Conservation (phyloP, 805 yeast genomes). For the Pichia nanzhaoensis region DNA sequence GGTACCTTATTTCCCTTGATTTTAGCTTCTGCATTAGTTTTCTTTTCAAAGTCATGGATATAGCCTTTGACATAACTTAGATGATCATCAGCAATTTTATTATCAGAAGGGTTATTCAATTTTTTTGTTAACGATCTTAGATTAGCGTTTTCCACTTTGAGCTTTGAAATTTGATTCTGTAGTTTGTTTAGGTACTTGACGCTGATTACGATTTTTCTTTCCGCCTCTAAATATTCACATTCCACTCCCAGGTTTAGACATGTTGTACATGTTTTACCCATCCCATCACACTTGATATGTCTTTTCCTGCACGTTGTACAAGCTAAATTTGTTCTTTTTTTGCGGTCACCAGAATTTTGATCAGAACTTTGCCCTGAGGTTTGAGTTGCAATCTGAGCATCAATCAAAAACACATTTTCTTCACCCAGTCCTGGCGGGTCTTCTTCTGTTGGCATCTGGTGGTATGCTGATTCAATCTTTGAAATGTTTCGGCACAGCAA, state of each 20-base stretch:
- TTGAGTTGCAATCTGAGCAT: not conserved
- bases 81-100: not conserved
- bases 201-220: conserved; percentile 65
- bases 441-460: not conserved
- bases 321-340: conserved; percentile 25
- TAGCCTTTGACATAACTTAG: too few species aligned
- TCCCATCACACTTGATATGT: conserved; percentile 70
- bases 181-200: conserved; percentile 60
- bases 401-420: not conserved
- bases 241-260: conserved; percentile 48
- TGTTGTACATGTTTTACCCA: conserved; percentile 60
- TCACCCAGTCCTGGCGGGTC: not conserved
- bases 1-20: too few species aligned
- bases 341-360: conserved; percentile 1
- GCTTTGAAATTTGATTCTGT: conserved; percentile 58
- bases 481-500: too few species aligned
- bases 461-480: too few species aligned
- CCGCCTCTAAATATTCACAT: conserved; percentile 69
- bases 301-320: conserved; percentile 65
- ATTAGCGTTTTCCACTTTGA: conserved; percentile 60
- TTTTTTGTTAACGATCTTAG: conserved; percentile 39
- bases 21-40: not conserved
- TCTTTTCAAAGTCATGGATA: not conserved
- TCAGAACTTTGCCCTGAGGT: not conserved
- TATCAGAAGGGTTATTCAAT: not conserved